phyloP scores from a whole-genome alignment of 2,329 filamentous ascomycete genomes.

The Colletotrichum coccodes region DNA sequence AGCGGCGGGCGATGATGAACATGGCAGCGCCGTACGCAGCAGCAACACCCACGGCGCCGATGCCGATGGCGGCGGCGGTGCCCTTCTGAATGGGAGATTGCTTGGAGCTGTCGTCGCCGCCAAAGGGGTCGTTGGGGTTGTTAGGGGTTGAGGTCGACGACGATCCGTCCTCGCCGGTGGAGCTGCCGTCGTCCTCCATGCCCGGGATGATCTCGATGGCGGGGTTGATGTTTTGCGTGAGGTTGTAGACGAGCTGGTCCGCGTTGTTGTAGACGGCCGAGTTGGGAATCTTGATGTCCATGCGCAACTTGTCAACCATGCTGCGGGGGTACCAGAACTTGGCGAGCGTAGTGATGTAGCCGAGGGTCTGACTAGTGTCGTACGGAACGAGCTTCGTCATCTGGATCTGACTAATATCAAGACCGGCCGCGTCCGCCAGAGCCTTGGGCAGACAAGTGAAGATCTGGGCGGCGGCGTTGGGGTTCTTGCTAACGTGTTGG shows the following conservation, averaged over 20 bases:
- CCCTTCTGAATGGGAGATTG: conserved; percentile 69
- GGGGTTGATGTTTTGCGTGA: conserved; percentile 86
- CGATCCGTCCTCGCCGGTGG: conserved; percentile 49
- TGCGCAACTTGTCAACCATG: conserved; percentile 73
- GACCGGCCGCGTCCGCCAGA: conserved; percentile 70
- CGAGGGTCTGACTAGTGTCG: conserved; percentile 74
- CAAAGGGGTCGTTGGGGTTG: conserved; percentile 53
- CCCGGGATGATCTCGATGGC: conserved; percentile 75
- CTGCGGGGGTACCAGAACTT: conserved; percentile 76
- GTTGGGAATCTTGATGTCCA: conserved; percentile 76
- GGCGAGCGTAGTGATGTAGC: conserved; percentile 83
- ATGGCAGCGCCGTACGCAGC: conserved; percentile 93
- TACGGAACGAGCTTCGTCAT: conserved; percentile 81
- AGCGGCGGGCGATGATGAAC: conserved; percentile 91
- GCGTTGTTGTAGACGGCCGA: conserved; percentile 81
- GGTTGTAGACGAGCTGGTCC: conserved; percentile 71
- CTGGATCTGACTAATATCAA: conserved; percentile 65
- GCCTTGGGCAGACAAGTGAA: conserved; percentile 81
- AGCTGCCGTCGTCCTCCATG: conserved; percentile 51
- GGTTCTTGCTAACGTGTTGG: conserved; percentile 78
- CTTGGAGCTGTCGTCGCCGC: conserved; percentile 52
- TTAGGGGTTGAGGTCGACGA: conserved; percentile 46
- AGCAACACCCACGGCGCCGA: conserved; percentile 81
- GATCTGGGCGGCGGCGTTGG: conserved; percentile 83
- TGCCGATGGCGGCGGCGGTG: conserved; percentile 76